These are phyloP conservation scores for Sicyos baderoa DNA, from an alignment of 306 rosid genomes.

Conservation along the genomic window DNA sequence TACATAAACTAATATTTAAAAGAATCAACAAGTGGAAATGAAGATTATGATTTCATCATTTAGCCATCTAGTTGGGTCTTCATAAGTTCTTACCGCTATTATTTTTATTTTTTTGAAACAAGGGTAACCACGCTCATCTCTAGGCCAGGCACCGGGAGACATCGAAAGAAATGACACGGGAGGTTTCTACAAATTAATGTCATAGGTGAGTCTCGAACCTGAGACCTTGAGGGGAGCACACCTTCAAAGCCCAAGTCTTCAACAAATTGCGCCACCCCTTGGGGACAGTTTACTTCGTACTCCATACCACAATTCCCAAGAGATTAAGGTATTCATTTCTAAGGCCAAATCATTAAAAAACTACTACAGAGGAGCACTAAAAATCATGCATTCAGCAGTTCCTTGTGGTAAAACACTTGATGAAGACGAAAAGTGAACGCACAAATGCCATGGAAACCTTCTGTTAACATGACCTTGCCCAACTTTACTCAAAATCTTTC, in stretches of 20 bases:
- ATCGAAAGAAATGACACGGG: too few species aligned
- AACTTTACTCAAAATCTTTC: neutral
- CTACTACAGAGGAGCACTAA: neutral
- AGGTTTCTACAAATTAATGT: too few species aligned
- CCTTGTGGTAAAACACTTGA: neutral
- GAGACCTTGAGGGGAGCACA: too few species aligned
- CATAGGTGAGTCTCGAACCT: too few species aligned
- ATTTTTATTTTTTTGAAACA: too few species aligned
- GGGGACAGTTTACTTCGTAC: neutral
- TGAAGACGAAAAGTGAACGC: neutral
- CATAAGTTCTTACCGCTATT: neutral
- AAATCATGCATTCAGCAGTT: neutral
- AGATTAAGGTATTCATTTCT: neutral
- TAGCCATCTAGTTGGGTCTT: neutral
- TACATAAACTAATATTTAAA: slow-evolving; percentile 1
- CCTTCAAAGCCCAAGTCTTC: too few species aligned
- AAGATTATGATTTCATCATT: neutral
- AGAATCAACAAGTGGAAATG: neutral
- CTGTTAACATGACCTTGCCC: slow-evolving; percentile 14
- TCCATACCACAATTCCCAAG: neutral
- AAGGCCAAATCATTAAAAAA: neutral
- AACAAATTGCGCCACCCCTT: too few species aligned
- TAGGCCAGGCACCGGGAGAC: too few species aligned
- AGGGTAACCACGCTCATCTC: too few species aligned
- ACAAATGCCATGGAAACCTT: slow-evolving; percentile 7